Evolutionary conservation across 2,329 filamentous ascomycete species (phyloP).

Genomic region (Seiridium unicorne): DNA sequence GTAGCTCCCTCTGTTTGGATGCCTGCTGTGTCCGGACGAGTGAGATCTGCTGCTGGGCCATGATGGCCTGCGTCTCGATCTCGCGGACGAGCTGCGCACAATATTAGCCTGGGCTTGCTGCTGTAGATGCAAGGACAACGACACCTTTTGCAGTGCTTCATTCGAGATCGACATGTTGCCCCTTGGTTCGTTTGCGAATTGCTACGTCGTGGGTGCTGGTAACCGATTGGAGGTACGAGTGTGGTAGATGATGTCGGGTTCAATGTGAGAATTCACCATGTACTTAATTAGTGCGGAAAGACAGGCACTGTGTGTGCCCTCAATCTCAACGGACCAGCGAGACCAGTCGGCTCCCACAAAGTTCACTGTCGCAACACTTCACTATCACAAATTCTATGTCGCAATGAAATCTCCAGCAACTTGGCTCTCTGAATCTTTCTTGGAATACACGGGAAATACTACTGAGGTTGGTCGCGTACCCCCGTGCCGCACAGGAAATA

Average conservation of each 20-base stretch:
- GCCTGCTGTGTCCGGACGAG: constrained; percentile 82
- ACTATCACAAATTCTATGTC: too few species aligned
- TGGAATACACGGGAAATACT: too few species aligned
- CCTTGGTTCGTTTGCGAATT: not conserved
- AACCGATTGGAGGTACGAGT: too few species aligned
- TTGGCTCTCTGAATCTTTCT: too few species aligned
- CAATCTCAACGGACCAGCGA: too few species aligned
- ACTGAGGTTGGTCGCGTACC: too few species aligned
- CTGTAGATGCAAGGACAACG: constrained; percentile 8
- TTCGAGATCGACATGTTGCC: constrained; percentile 67
- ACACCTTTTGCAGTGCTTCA: constrained; percentile 88
- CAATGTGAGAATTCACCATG: not conserved
- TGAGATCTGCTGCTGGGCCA: constrained; percentile 88
- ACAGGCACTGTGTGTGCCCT: too few species aligned
- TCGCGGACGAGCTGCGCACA: constrained; percentile 75
- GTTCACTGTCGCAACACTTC: too few species aligned
- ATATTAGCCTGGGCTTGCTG: not conserved
- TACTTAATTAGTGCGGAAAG: not conserved
- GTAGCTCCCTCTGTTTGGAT: constrained; percentile 82
- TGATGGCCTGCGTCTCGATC: constrained; percentile 85
- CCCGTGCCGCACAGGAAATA: too few species aligned
- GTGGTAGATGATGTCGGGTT: too few species aligned
- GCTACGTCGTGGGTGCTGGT: not conserved
- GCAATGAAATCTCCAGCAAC: too few species aligned
- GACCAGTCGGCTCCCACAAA: too few species aligned